Evolutionary conservation across 352 stramenopile species (phyloP), one percentile per base, ranked within the genome.

Genomic region (Phytopythium vexans): DNA sequence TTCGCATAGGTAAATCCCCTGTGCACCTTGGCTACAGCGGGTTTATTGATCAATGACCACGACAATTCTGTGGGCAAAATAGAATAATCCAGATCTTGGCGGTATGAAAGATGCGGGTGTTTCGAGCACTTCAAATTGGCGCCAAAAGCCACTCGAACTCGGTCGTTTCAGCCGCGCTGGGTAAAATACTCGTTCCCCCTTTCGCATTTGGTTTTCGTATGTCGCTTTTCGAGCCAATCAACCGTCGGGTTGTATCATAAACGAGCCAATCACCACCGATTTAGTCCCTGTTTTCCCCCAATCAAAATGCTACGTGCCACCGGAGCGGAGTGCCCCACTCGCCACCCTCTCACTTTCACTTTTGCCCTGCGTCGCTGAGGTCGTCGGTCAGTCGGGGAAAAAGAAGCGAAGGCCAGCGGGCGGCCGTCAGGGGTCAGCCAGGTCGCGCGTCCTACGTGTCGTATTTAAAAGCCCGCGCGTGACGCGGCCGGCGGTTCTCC

Each of bases 281-380:
- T 41, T 14, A 27, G 21, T 27, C 21, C 21, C 21, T 27, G 21
- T 50, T 68, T 72, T 68, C 38, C 36, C 55, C 64, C 48, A 72
- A 72, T 72, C 27, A 35, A 1, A 40, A 6, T 0, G 0, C 41
- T 8, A 15, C 14, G 3, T 15, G 3, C 44, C 21, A 39, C 31
- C 36, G 21, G 41, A 38, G 2, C 14, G 14, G 33, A 2, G 16
- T 14, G 31, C 8, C 32, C 11, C 36, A 21, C 6, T 15, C 33
- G 9, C 35, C 46, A 12, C 21, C 4, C 31, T 56, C 60, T 74
- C 68, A 77, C 62, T 77, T 77, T 60, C 55, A 67, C 59, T 77
- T 74, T 77, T 72, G 64, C 62, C 47, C 43, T 32, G 46, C 55
- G 44, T 54, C 42, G 49, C 53, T 44, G 53, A 70, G 53, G 52